Evolutionary conservation across 495 filamentous ascomycete genomes (phyloP).

Genomic region (Lasiosphaeris hirsuta): DNA sequence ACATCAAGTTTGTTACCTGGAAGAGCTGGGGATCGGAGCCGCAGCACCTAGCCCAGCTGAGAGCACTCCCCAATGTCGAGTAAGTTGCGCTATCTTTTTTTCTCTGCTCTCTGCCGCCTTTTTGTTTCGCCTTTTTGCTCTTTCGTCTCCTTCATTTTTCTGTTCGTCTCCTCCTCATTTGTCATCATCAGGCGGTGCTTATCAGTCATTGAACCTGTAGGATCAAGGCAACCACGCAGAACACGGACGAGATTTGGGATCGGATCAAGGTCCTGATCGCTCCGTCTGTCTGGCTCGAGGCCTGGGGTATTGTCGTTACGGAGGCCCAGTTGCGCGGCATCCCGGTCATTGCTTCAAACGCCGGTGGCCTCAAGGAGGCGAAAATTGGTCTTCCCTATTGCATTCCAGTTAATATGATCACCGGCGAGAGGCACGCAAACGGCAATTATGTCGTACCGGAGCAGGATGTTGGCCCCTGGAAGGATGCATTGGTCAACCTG

Average conservation of each 20-base stretch:
- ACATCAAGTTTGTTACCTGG: conserved; percentile 32
- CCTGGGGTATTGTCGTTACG: conserved; percentile 33
- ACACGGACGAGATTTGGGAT: conserved; percentile 33
- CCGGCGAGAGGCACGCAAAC: conserved; percentile 18
- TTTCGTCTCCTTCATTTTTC: neutral
- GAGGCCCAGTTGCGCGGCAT: conserved; percentile 35
- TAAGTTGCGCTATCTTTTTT: conserved; percentile 10
- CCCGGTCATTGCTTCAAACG: conserved; percentile 31
- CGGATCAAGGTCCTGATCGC: conserved; percentile 30
- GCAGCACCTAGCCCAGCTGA: conserved; percentile 13
- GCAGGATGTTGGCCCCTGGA: conserved; percentile 26
- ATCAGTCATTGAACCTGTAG: conserved; percentile 4
- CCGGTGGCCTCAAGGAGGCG: conserved; percentile 29
- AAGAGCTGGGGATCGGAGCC: conserved; percentile 28
- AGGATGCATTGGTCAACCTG: conserved; percentile 13
- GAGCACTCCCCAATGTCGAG: conserved; percentile 23
- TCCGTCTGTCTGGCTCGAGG: conserved; percentile 31
- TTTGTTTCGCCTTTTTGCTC: neutral
- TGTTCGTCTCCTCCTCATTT: neutral
- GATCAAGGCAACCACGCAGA: conserved; percentile 20
- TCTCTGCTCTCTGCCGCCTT: neutral
- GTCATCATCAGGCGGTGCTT: neutral
- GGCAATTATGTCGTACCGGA: conserved; percentile 28
- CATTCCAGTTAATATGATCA: conserved; percentile 28
- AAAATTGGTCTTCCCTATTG: conserved; percentile 28